Evolutionary conservation across 192 early-diverging fungal genomes (phyloP), one percentile per base, ranked within the genome.

Genomic region (Gonapodya prolifera): DNA sequence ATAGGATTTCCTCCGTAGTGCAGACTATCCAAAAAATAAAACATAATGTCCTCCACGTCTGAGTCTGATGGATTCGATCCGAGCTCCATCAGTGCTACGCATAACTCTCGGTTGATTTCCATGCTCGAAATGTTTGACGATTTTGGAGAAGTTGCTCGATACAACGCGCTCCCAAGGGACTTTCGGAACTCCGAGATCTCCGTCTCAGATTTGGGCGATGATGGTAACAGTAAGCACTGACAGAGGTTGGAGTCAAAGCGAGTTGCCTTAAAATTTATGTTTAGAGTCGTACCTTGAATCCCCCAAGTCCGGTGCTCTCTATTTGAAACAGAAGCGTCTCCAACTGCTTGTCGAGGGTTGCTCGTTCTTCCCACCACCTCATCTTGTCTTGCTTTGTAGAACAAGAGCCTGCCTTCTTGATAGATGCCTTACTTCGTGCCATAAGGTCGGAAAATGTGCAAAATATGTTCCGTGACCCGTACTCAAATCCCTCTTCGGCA

Each of bases 221-320:
- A 8, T 16, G 45, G 45, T 16, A 61, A 23, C 8, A 61, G 23
- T 8, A 61, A 23, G 45, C 45, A 61, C 45, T 61, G 23, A 8
- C n/a, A n/a, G n/a, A n/a, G n/a, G n/a, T n/a, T n/a, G n/a, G n/a
- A n/a, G n/a, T n/a, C n/a, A n/a, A n/a, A n/a, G n/a, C n/a, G n/a
- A n/a, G n/a, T n/a, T n/a, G n/a, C n/a, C n/a, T n/a, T n/a, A n/a
- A n/a, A n/a, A n/a, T n/a, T n/a, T n/a, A 28, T 69, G 75, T n/a
- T 73, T 16, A 8, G 2, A 28, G 1, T 13, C 34, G 75, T 78
- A 90, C 92, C 84, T 90, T 90, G 80, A 97, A 93, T 2, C 91
- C 94, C 18, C 95, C 91, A 1, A 99, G 84, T 96, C 97, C 98
- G 23, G 83, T 83, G 34, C 82, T 78, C 77, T 99, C 93, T 17